Evolutionary conservation across 1,139 yeast species (phyloP), one percentile per base, ranked within the genome.

Genomic region (Zygosaccharomyces sapae): DNA sequence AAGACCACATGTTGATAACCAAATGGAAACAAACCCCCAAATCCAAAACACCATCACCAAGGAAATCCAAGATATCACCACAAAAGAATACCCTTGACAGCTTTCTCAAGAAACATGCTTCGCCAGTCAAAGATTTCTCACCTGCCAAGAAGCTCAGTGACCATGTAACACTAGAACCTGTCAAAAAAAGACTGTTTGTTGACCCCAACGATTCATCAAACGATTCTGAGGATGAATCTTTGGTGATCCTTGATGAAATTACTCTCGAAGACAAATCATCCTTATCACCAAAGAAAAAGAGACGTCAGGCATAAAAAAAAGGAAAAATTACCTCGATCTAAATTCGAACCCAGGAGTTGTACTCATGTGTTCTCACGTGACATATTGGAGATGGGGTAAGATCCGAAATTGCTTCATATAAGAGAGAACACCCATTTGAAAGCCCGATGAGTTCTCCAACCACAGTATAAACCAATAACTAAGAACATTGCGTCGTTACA

Each of bases 51-150:
- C 41, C 41, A 27, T 27, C 41, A 38, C 50, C 46, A 30, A 47
- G 30, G 29, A 46, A 45, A 13, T 44, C 54, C 3, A 49, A 35
- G 4, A 33, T 35, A 18, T 49, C 52, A 24, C 41, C 45, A 5
- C 66, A 62, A 41, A 53, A 52, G 35, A 61, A 56, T 41, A 62
- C 53, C 12, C 44, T 63, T 9, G 64, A 62, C 38, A 44, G 22
- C 1, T 63, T 61, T 41, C 44, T 63, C 18, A 45, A 44, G 25
- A 47, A 42, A 13, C 60, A 57, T 41, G 41, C 60, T 1, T 51
- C 62, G 1, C 61, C 61, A 10, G 25, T 53, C 6, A 55, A 51
- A 34, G 22, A 25, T 13, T 37, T 22, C 22, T 16, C 22, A 12
- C 35, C 44, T 19, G 18, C 38, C 20, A 31, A 18, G 33, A 33